Conservation (phyloP, 129 eudicot species). For the Glebionis coronaria region DNA sequence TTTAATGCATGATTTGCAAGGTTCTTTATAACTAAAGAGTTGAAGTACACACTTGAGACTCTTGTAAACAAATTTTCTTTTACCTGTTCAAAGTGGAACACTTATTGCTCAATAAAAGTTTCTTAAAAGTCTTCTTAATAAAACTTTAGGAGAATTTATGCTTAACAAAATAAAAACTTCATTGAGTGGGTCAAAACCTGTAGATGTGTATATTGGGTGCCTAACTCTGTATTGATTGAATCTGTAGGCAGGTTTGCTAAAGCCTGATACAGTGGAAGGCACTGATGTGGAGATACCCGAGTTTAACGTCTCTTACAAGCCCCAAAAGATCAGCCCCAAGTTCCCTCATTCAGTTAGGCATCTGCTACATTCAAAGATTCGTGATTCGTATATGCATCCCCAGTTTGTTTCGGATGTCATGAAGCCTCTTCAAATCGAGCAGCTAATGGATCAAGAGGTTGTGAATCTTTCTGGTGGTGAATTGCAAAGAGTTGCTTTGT, state of each 20-base stretch:
- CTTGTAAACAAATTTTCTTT: no score
- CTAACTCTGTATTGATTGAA: no score
- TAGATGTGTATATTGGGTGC: no score
- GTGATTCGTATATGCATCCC: constrained; percentile 81
- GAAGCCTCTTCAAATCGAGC: constrained; percentile 91
- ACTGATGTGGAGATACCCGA: constrained; percentile 79
- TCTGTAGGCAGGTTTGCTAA: constrained; percentile 74
- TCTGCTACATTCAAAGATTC: constrained; percentile 67
- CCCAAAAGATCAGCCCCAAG: constrained; percentile 81
- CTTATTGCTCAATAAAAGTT: no score
- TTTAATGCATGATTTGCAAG: no score
- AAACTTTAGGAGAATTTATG: no score
- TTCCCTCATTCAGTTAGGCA: constrained; percentile 63
- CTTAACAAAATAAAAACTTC: no score
- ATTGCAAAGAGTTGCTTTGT: constrained; percentile 82
- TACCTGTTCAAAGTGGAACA: no score
- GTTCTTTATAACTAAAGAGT: no score
- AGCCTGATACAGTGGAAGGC: constrained; percentile 74
- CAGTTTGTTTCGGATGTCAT: constrained; percentile 87
- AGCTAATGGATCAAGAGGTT: constrained; percentile 83
- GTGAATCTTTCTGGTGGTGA: constrained; percentile 81
- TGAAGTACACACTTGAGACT: no score
- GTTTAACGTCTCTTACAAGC: constrained; percentile 84
- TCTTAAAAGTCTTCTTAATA: no score
- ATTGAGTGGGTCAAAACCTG: no score